phyloP scores from a whole-genome alignment of 73 alveolate species.

The Paramecium sonneborni region DNA sequence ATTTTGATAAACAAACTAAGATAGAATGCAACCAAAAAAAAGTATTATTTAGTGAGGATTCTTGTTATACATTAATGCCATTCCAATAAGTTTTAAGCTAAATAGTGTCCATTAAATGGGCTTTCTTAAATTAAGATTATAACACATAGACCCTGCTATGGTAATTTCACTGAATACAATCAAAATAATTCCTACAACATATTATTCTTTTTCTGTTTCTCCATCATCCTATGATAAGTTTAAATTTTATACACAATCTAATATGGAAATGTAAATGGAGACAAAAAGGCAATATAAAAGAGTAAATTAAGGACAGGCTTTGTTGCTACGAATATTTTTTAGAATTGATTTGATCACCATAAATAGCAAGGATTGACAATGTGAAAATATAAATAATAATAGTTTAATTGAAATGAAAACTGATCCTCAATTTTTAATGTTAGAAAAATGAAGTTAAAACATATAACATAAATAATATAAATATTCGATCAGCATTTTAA shows the following conservation, averaged over 20 bases:
- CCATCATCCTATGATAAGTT: neutral
- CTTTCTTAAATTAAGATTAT: neutral
- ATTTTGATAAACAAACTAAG: neutral
- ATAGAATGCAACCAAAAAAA: neutral
- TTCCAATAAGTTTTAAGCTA: neutral
- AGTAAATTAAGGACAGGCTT: neutral
- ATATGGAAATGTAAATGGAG: neutral
- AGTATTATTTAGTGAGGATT: neutral
- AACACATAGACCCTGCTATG: neutral
- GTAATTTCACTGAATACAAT: conserved; percentile 1
- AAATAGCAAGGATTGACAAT: neutral
- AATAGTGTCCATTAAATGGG: neutral
- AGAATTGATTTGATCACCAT: neutral
- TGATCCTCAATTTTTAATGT: neutral
- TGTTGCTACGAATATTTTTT: neutral
- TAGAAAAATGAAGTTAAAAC: neutral
- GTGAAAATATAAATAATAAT: neutral
- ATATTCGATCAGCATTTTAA: neutral
- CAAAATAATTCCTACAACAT: neutral
- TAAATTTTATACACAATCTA: neutral
- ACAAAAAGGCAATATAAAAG: neutral
- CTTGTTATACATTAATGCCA: neutral
- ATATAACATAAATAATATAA: neutral
- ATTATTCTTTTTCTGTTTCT: neutral
- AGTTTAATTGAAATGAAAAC: neutral